Base-by-base conservation (phyloP, 305 asterid genomes). In the Fraxinus velutina region DNA sequence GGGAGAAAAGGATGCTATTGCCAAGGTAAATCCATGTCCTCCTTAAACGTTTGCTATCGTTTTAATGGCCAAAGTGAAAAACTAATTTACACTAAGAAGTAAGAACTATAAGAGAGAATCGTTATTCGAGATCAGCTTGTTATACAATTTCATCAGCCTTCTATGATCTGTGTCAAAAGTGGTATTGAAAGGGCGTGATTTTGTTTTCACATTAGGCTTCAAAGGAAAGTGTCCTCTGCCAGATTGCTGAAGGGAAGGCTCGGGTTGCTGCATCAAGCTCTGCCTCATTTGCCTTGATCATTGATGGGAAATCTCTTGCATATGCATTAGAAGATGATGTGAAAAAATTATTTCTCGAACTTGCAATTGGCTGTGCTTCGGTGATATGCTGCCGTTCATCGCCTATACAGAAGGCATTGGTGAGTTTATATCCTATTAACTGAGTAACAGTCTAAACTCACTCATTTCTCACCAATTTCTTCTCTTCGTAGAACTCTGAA, bases 361-460 rank as follows among this genome's bases (percentile, higher is more conserved):
- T 96, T 66, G 97, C 99, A 33, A 77, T 91, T 32, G 76, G 85
- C 71, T 96, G 99, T 84, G 98, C 98, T 13, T 94, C 99, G 9
- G 99, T 96, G 22, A 96, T 96, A 37, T 96, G 99, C 88, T 96
- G 99, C 57, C 98, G 99, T 8, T 93, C 98, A 4, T 94, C 99
- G 1, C 99, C 99, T 22, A 96, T 92, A 81, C 99, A 96, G 87
- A 96, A 96, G 83, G 98, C 98, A 79, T 82, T 96, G 88, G 99
- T 94, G 81, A 91, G 97, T 89, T 79, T 55, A 13, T 44, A 27
- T 30, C 64, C 44, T 36, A 27, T 62, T 70, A 62, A 77, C 77
- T 50, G 22, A 30, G 34, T 1, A 68, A 30, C 22, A 68, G 39
- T 68, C 75, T 6, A 62, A 62, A 62, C 50, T 44, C 34, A 6